Evolutionary conservation across 2,329 filamentous ascomycete genomes (phyloP).

Genomic region (Pseudogymnoascus sp.): DNA sequence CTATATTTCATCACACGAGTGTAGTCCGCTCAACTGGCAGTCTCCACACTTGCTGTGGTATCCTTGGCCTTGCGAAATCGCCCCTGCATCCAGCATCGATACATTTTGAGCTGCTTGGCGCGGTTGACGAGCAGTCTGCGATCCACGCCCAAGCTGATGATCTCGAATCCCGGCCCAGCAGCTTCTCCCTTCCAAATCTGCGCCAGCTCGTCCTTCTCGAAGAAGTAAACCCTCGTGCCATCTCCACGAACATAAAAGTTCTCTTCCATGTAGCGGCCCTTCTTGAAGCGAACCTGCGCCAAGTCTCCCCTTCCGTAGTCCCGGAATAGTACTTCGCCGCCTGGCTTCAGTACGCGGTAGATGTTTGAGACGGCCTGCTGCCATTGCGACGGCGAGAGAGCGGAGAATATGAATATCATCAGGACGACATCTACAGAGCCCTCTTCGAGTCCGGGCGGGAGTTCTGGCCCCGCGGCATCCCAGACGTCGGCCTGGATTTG

Average conservation of each 20-base stretch:
- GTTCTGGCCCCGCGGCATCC: constrained; percentile 67
- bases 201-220: constrained; percentile 75
- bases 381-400: constrained; percentile 81
- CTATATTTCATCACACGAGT: neutral
- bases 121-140: constrained; percentile 87
- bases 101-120: constrained; percentile 90
- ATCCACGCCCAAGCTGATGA: constrained; percentile 75
- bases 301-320: constrained; percentile 95
- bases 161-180: constrained; percentile 45
- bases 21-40: neutral
- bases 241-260: constrained; percentile 97
- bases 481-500: constrained; percentile 86
- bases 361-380: constrained; percentile 72
- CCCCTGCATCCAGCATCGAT: constrained; percentile 91
- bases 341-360: constrained; percentile 74
- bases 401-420: constrained; percentile 96
- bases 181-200: constrained; percentile 58
- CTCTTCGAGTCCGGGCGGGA: constrained; percentile 70
- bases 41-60: neutral
- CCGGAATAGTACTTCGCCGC: constrained; percentile 87
- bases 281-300: constrained; percentile 94
- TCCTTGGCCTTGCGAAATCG: constrained; percentile 56
- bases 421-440: constrained; percentile 85
- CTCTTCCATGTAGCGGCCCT: constrained; percentile 85
- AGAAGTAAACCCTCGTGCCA: constrained; percentile 95